Conservation (phyloP, 2,329 filamentous ascomycete genomes). For the Paraphoma sp. region DNA sequence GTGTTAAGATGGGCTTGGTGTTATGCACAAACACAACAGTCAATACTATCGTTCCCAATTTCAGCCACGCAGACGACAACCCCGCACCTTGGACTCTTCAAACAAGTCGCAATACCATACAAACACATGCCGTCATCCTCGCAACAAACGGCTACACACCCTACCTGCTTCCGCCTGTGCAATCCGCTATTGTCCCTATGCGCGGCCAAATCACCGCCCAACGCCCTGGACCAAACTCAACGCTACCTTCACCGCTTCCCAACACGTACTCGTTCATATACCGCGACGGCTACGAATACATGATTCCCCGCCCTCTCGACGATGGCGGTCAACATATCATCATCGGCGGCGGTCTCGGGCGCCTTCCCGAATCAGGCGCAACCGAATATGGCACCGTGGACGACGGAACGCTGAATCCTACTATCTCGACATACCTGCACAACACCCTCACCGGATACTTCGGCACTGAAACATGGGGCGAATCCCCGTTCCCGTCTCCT, state of each 20-base stretch:
- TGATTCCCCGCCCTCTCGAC: constrained; percentile 61
- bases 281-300: constrained; percentile 69
- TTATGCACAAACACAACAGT: constrained; percentile 41
- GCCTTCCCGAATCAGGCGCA: constrained; percentile 51
- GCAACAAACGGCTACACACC: constrained; percentile 47
- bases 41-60: constrained; percentile 14
- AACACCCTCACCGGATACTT: constrained; percentile 58
- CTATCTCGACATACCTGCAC: constrained; percentile 57
- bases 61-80: background rate
- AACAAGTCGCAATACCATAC: constrained; percentile 26
- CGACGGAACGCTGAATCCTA: constrained; percentile 60
- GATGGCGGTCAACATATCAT: constrained; percentile 59
- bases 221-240: constrained; percentile 45
- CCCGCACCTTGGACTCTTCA: constrained; percentile 21
- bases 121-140: constrained; percentile 28
- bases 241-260: constrained; percentile 48
- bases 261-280: constrained; percentile 69
- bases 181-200: constrained; percentile 50
- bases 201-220: constrained; percentile 51
- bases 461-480: constrained; percentile 52
- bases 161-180: constrained; percentile 37
- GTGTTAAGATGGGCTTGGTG: constrained; percentile 33
- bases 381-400: constrained; percentile 63
- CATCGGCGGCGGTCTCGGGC: constrained; percentile 65
- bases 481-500: constrained; percentile 7